These are phyloP conservation scores for Amanita phalloides DNA, from an alignment of 768 basidiomycete genomes.

Conservation along the genomic window DNA sequence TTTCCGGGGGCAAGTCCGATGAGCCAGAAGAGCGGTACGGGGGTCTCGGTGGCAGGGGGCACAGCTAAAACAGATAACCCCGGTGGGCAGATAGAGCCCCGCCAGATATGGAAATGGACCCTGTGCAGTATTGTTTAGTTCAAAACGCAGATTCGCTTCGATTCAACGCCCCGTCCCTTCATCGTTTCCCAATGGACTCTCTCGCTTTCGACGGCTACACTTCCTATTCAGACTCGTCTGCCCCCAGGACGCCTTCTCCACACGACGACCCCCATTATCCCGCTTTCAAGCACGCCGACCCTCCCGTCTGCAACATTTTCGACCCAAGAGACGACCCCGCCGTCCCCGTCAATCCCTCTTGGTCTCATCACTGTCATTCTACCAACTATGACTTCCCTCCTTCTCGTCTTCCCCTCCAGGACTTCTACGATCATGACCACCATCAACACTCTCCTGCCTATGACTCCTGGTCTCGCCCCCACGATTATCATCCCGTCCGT, in stretches of 20 bases:
- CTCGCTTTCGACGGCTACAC: constrained; percentile 50
- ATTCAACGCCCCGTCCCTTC: constrained; percentile 7
- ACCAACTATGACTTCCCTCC: constrained; percentile 28
- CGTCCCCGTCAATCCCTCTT: constrained; percentile 6
- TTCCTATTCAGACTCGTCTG: constrained; percentile 57
- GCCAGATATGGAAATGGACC: constrained; percentile 2
- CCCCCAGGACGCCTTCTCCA: constrained; percentile 70
- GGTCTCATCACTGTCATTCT: constrained; percentile 2
- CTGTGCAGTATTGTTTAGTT: constrained; percentile 8
- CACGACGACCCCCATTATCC: constrained; percentile 21
- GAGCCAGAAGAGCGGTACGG: constrained; percentile 21
- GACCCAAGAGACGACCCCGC: constrained; percentile 32
- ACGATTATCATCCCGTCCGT: constrained; percentile 42
- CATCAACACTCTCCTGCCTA: background rate
- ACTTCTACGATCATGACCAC: constrained; percentile 52
- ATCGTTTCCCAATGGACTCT: constrained; percentile 26
- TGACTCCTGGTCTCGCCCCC: constrained; percentile 15
- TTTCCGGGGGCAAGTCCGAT: constrained; percentile 8
- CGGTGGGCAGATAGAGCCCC: constrained; percentile 6
- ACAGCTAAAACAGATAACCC: constrained; percentile 13
- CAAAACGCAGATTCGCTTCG: constrained; percentile 8
- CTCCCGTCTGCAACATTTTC: constrained; percentile 43
- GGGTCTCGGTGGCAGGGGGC: constrained; percentile 14
- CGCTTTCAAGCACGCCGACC: constrained; percentile 21
- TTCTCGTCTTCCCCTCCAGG: constrained; percentile 44